Evolutionary conservation across 176 grass and related monocot species (phyloP).

Genomic region (Cenchrus americanus): DNA sequence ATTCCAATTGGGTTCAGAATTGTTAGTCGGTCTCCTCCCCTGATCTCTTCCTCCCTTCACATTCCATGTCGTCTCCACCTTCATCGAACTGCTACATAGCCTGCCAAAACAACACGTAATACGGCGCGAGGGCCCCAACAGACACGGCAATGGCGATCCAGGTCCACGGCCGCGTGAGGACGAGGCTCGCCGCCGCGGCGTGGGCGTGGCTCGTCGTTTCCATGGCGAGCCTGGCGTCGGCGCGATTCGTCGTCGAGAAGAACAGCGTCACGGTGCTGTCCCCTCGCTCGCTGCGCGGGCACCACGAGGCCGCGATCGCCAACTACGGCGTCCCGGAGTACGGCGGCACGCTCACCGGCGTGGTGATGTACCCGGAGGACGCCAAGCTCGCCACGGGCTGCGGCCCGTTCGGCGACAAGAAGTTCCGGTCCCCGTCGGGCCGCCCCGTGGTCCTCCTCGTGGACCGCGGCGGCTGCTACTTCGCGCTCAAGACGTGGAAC

Average conservation of each 20-base stretch:
- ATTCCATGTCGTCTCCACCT: conserved; percentile 30
- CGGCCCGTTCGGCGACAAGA: conserved; percentile 34
- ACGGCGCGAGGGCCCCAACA: not conserved
- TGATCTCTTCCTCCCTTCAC: not conserved
- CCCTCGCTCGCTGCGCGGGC: conserved; percentile 57
- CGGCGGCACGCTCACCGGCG: conserved; percentile 74
- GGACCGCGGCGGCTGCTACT: conserved; percentile 95
- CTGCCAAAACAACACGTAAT: not conserved
- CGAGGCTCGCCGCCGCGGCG: conserved; percentile 29
- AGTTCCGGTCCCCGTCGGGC: conserved; percentile 58
- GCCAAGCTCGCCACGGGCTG: conserved; percentile 47
- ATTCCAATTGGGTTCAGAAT: not conserved
- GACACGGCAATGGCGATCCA: conserved; percentile 40
- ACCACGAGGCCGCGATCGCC: conserved; percentile 74
- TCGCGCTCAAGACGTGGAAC: conserved; percentile 95
- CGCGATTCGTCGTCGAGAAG: conserved; percentile 85
- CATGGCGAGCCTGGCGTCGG: conserved; percentile 35
- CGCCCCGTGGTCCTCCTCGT: conserved; percentile 82
- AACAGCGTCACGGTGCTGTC: conserved; percentile 70
- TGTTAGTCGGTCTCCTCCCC: conserved; percentile 38
- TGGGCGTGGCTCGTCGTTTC: conserved; percentile 32
- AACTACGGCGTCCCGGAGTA: conserved; percentile 95
- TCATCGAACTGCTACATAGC: conserved; percentile 12
- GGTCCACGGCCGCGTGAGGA: not conserved
- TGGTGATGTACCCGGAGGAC: conserved; percentile 68